These are phyloP conservation scores for Dentipellis sp. DNA, from an alignment of 768 basidiomycete species.

Conservation along the genomic window DNA sequence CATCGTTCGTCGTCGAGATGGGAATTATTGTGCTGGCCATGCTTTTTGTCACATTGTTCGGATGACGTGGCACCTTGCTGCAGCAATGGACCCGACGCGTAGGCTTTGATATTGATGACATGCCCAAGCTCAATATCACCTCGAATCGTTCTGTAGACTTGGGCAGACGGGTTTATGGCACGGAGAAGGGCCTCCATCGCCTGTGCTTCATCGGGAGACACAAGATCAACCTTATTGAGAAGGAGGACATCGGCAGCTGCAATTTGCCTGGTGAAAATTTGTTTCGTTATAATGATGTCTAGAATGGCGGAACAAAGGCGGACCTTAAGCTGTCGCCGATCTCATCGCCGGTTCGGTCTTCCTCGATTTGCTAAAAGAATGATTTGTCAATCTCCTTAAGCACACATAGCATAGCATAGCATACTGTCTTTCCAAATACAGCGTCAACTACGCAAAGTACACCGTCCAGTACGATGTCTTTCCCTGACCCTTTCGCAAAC, in stretches of 20 bases:
- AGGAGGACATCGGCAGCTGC: slow-evolving; percentile 88
- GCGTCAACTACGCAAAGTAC: slow-evolving; percentile 92
- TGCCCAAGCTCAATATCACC: slow-evolving; percentile 64
- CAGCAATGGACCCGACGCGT: slow-evolving; percentile 39
- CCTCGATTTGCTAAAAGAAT: slow-evolving; percentile 69
- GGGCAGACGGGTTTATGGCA: slow-evolving; percentile 72
- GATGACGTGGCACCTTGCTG: slow-evolving; percentile 11
- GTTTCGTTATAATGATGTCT: not conserved
- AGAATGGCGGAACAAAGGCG: slow-evolving; percentile 3
- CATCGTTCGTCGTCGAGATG: slow-evolving; percentile 18
- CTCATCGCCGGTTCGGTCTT: slow-evolving; percentile 56
- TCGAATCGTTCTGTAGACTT: slow-evolving; percentile 62
- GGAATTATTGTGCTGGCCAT: slow-evolving; percentile 26
- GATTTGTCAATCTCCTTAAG: not conserved
- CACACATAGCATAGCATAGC: not conserved
- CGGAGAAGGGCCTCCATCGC: slow-evolving; percentile 53
- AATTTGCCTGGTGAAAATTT: slow-evolving; percentile 56
- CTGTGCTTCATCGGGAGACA: slow-evolving; percentile 32
- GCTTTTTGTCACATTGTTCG: not conserved
- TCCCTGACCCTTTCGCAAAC: slow-evolving; percentile 56
- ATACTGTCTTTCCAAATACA: slow-evolving; percentile 60
- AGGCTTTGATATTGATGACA: slow-evolving; percentile 80
- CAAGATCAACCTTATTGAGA: slow-evolving; percentile 86
- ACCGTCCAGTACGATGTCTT: slow-evolving; percentile 72
- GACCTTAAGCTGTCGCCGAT: slow-evolving; percentile 78